Conservation (phyloP, 2,329 filamentous ascomycete species). For the Verticillium nubilum region DNA sequence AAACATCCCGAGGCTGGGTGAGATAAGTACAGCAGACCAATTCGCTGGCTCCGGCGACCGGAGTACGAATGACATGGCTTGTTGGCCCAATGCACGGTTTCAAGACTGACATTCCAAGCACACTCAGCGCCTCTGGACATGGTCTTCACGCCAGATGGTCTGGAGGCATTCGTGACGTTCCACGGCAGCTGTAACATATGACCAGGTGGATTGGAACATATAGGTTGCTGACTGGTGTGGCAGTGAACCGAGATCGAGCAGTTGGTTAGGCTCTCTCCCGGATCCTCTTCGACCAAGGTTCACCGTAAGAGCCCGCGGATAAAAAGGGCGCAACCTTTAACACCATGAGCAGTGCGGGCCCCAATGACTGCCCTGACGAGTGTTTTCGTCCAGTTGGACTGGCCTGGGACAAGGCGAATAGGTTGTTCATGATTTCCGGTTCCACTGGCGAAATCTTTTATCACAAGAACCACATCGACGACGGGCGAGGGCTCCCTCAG, state of each 20-base stretch:
- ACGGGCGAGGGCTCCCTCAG: background rate
- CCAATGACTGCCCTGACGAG: constrained; percentile 35
- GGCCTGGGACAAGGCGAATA: constrained; percentile 27
- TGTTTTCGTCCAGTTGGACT: constrained; percentile 52
- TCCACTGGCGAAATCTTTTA: constrained; percentile 48
- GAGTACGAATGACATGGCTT: constrained; percentile 7
- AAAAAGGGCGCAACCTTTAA: constrained; percentile 43
- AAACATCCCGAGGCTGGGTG: constrained; percentile 26
- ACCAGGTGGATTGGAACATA: no score
- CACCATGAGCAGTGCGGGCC: constrained; percentile 50
- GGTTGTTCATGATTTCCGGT: constrained; percentile 50
- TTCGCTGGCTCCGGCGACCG: constrained; percentile 26
- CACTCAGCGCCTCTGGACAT: constrained; percentile 63
- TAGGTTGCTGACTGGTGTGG: background rate
- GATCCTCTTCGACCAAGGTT: constrained; percentile 34
- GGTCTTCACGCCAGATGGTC: constrained; percentile 50
- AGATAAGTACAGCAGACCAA: constrained; percentile 40
- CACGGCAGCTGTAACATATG: constrained; percentile 63
- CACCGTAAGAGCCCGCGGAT: constrained; percentile 27
- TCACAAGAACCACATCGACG: constrained; percentile 12
- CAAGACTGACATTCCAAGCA: constrained; percentile 53
- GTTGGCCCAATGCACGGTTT: constrained; percentile 18
- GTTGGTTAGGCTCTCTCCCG: constrained; percentile 39
- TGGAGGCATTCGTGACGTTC: constrained; percentile 54
- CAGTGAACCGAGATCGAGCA: constrained; percentile 34